phyloP scores from a whole-genome alignment of 2,329 filamentous ascomycete species.

The Epichloe hybrida region DNA sequence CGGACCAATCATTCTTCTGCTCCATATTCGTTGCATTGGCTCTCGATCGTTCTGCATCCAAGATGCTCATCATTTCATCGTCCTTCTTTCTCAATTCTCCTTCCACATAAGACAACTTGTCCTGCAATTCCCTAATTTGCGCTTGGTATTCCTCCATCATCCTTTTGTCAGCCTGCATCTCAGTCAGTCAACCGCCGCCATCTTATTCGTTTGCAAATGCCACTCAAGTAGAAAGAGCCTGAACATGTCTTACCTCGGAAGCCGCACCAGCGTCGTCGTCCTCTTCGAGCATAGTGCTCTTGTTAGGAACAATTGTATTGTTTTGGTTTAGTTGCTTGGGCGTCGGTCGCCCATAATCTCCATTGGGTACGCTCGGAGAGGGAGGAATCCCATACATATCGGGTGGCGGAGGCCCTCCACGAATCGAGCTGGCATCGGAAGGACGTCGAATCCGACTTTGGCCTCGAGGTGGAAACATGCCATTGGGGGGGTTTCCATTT shows the following conservation, averaged over 20 bases:
- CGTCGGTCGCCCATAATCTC: constrained; percentile 61
- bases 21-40: constrained; percentile 42
- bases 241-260: constrained; percentile 25
- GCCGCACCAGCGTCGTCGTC: constrained; percentile 51
- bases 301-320: constrained; percentile 94
- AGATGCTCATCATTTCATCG: constrained; percentile 47
- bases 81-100: constrained; percentile 56
- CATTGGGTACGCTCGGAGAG: constrained; percentile 45
- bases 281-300: constrained; percentile 94
- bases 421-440: constrained; percentile 49
- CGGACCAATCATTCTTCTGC: constrained; percentile 53
- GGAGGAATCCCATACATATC: constrained; percentile 41
- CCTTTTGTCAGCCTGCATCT: constrained; percentile 50
- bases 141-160: constrained; percentile 66
- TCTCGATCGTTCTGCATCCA: constrained; percentile 44
- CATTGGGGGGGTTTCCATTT: constrained; percentile 44
- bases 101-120: constrained; percentile 61
- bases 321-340: constrained; percentile 78
- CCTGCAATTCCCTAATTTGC: constrained; percentile 61
- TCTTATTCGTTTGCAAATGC: neutral
- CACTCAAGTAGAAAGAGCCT: neutral
- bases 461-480: constrained; percentile 34
- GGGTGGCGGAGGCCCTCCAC: constrained; percentile 26
- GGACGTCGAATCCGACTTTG: constrained; percentile 42
- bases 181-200: constrained; percentile 7